Evolutionary conservation across 768 basidiomycete genomes (phyloP), one percentile per base, ranked within the genome.

Genomic region (Pleurotus salmoneostramineus): DNA sequence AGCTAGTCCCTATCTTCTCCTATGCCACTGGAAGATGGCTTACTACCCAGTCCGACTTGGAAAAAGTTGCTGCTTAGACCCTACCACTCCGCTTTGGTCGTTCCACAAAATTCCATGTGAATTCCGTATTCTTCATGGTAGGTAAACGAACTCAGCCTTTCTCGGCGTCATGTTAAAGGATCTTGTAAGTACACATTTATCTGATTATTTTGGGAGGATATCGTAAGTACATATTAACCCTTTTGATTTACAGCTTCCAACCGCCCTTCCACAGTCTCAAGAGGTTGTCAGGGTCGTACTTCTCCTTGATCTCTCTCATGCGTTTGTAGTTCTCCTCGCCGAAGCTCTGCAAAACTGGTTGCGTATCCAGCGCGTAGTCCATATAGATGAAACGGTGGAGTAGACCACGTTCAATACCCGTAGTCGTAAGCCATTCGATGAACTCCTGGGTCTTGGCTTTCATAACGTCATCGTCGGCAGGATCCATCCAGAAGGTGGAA

Each of bases 401-500:
- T 17, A 56, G 17, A 3, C 57, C 57, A 6, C 59, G 51, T 17
- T 50, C 4, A 15, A 40, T 50, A n/a, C 51, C 61, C 7, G 48
- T 51, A 27, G 46, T 47, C 43, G 44, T 40, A 4, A 45, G 12
- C 56, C 59, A 57, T n/a, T 47, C 36, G 15, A 33, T 8, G 21
- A 60, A 48, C 11, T 54, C 58, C 10, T 54, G 46, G n/a, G 50
- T 49, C 42, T 36, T 43, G 6, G 45, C 56, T 8, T 51, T 51
- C 6, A 63, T 44, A 15, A 56, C 15, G 1, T 17, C 52, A 31
- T 61, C 62, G 48, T 60, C 59, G 8, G 50, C 46, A 6, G 60
- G 50, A 33, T 63, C 49, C 8, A 46, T 44, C 60, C 59, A 63
- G 57, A 46, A 63, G 3, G 58, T 35, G 14, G 60, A 57, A 31